Base-by-base conservation (phyloP, 106 monocot genomes). In the Chionographis japonica region DNA sequence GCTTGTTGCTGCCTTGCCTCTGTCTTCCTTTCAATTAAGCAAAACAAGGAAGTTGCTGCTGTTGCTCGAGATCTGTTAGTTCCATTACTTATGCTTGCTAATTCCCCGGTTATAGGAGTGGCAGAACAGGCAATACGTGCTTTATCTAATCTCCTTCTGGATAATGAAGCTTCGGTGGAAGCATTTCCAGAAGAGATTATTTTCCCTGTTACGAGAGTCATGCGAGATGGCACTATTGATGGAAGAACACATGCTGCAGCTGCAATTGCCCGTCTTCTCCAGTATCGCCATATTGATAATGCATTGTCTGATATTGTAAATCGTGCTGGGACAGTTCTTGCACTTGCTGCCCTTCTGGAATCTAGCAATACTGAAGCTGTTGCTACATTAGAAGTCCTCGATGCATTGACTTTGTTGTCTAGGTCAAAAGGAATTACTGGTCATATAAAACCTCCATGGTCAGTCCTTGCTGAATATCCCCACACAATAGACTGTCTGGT, bases 201-300 rank as follows among this genome's bases (percentile, higher is more conserved):
- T 51, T 71, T 81, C 10, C 83, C 93, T 40, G 80, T 84, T 58
- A 87, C 98, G 38, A 78, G 79, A 53, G 90, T 99, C 51, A 54
- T 99, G 56, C 72, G 77, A 66, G 90, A 93, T 73, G 98, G 93
- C 18, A 79, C 85, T n/a, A 64, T 73, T 56, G 90, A 99, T 68
- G 93, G 93, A 50, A 90, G 68, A 83, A 88, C 83, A 56, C 93
- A 99, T 83, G 89, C 90, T 67, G 90, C 98, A 74, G 84, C 93
- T 65, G 98, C 93, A 64, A 77, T 93, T 79, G 90, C 83, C 12
- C 87, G 90, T 40, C 87, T 99, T 71, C 70, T 99, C 58, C 85
- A 88, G 58, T 68, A 64, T 69, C 82, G 75, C 18, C 37, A 78
- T 52, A 63, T 74, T 61, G 81, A 85, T 79, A 59, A 69, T 59